A percentile compares a stretch with the other conserved stretches of the same genome.
Evolutionary conservation across 306 rosid species (phyloP).

Genomic region (Herpetospermum pedunculosum): DNA sequence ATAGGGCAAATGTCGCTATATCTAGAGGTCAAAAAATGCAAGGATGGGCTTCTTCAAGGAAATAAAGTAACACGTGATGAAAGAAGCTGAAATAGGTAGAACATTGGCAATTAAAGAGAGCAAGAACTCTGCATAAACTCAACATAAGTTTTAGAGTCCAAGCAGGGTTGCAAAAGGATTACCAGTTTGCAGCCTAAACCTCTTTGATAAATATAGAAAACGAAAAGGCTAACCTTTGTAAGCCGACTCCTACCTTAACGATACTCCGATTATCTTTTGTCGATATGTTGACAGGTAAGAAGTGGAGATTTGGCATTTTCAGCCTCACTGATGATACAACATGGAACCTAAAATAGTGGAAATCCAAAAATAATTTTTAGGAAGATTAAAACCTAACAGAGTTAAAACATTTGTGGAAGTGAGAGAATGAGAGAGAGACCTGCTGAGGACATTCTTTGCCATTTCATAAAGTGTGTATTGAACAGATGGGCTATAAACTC

Average conservation of each 20-base stretch:
- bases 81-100: background rate
- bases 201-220: background rate
- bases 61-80: background rate
- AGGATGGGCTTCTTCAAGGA: background rate
- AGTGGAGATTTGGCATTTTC: constrained; percentile 94
- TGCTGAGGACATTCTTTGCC: constrained; percentile 61
- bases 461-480: constrained; percentile 83
- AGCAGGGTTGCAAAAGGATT: background rate
- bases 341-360: constrained; percentile 50
- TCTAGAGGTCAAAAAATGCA: background rate
- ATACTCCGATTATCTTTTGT: constrained; percentile 42
- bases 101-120: background rate
- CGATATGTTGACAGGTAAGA: constrained; percentile 75
- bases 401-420: background rate
- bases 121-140: background rate
- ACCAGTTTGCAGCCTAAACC: background rate
- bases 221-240: constrained; percentile 5
- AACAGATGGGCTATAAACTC: constrained; percentile 87
- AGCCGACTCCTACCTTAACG: constrained; percentile 57
- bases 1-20: background rate
- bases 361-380: constrained; percentile 2
- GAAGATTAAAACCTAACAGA: background rate
- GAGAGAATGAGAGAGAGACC: constrained; percentile 29
- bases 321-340: constrained; percentile 53
- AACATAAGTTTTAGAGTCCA: background rate